Evolutionary conservation across 2,329 filamentous ascomycete genomes (phyloP), one percentile per base, ranked within the genome.

Genomic region (Polytolypa hystricis): DNA sequence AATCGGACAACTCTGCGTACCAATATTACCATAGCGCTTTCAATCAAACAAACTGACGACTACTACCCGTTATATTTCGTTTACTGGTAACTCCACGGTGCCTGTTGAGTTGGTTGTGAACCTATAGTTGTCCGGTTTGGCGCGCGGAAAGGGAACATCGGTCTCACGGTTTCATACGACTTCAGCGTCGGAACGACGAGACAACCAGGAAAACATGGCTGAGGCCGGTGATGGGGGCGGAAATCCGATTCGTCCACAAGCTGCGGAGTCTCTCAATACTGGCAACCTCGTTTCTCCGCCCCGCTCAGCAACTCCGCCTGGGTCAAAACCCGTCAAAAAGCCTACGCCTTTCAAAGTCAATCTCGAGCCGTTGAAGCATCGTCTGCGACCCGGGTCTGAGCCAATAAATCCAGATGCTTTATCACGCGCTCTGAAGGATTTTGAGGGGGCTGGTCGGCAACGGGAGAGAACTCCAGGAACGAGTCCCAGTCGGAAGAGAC

Each of bases 401-500:
- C 64, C 73, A 2, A 60, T 79, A 29, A 77, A 79, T 55, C 58
- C 77, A 8, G 65, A 65, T 39, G 73, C 72, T 6, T 57, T 81
- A 40, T 72, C 66, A 38, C 76, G 69, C 53, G 75, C 75, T 17
- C 58, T 81, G 45, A 73, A 73, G 48, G 69, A 76, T 30, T 71
- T 75, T 45, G 74, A 79, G 47, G 69, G 75, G 40, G 67, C 67
- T 9, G 71, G 71, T n/a, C 66, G 66, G 41, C 64, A 66, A 31
- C 61, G 74, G 50, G 75, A 79, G 45, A 68, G 70, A 39, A 80
- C 77, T 19, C 77, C 78, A 3, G 71, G 67, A 29, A 69, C 72
- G 19, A 82, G 77, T 55, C 78, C 79, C 4, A 79, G 75, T 54
- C 66, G 79, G 42, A 83, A 83, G 59, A 68, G 77, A 45, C 77